Percentiles rank a stretch among this genome's conserved stretches.
Conservation (phyloP, 805 yeast genomes). For the Danielia reshetovae region DNA sequence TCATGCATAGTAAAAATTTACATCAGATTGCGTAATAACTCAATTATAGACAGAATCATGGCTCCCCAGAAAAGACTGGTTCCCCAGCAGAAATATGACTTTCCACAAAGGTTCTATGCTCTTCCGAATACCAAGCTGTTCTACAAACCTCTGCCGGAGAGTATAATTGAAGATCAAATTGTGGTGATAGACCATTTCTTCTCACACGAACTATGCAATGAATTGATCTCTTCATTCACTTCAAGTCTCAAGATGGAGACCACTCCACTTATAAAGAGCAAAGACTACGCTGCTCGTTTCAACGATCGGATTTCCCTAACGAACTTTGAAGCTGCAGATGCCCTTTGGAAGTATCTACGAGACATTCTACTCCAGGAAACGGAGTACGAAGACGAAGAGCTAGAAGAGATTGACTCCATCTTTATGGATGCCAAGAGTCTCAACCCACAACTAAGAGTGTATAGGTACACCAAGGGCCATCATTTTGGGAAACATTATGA, state of each 20-base stretch:
- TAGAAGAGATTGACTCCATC: conserved; percentile 17
- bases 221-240: conserved; percentile 31
- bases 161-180: conserved; percentile 34
- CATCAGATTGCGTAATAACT: no score
- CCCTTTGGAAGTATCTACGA: conserved; percentile 42
- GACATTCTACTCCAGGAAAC: conserved; percentile 25
- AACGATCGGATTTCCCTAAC: conserved; percentile 47
- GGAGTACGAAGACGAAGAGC: conserved; percentile 26
- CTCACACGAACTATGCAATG: conserved; percentile 33
- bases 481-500: conserved; percentile 61
- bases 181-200: conserved; percentile 39
- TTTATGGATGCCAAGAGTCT: conserved; percentile 44
- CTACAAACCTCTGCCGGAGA: conserved; percentile 19
- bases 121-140: conserved; percentile 12
- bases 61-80: conserved; percentile 8
- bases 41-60: no score
- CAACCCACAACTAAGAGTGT: conserved; percentile 53
- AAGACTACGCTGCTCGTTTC: conserved; percentile 52
- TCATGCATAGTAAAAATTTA: no score
- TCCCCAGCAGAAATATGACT: conserved; percentile 10
- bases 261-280: conserved; percentile 46
- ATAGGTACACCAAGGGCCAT: conserved; percentile 54
- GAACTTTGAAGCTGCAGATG: conserved; percentile 34
- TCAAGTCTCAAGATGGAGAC: conserved; percentile 31
- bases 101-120: conserved; percentile 15